Percentiles rank a stretch among this genome's conserved stretches.
Evolutionary conservation across 208 protist genomes (phyloP).

Genomic region (Leishmania gerbilli): DNA sequence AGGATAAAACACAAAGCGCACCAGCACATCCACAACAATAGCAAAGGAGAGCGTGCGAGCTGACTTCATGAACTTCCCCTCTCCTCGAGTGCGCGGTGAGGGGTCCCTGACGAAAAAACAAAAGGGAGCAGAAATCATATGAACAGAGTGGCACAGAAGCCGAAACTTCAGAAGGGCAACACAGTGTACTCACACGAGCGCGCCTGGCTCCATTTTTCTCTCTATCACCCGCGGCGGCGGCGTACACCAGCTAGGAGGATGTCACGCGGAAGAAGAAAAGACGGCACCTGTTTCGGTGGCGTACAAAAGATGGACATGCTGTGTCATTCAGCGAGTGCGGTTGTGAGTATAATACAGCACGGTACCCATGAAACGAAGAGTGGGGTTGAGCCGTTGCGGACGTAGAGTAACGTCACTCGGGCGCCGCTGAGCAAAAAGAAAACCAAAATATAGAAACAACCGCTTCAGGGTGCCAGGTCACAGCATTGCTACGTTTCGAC

Average conservation of each 20-base stretch:
- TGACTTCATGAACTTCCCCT: neutral
- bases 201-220: neutral
- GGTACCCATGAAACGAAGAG: neutral
- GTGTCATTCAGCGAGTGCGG: neutral
- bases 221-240: neutral
- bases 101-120: neutral
- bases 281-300: neutral
- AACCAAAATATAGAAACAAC: neutral
- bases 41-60: neutral
- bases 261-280: neutral
- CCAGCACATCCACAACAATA: neutral
- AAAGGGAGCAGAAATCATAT: neutral
- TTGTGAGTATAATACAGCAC: neutral
- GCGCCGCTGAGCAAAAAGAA: neutral
- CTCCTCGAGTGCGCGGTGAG: neutral
- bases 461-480: neutral
- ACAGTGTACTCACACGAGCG: neutral
- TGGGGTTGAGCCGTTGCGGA: neutral
- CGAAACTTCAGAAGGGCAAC: neutral
- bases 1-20: neutral
- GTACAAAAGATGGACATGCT: neutral
- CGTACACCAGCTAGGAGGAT: neutral
- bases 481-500: conserved; percentile 4
- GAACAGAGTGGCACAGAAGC: neutral
- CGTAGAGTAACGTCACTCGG: neutral